Percentiles rank a stretch among this genome's conserved stretches.
phyloP scores from a whole-genome alignment of 192 early-diverging fungal genomes.

The Dissophora globulifera region DNA sequence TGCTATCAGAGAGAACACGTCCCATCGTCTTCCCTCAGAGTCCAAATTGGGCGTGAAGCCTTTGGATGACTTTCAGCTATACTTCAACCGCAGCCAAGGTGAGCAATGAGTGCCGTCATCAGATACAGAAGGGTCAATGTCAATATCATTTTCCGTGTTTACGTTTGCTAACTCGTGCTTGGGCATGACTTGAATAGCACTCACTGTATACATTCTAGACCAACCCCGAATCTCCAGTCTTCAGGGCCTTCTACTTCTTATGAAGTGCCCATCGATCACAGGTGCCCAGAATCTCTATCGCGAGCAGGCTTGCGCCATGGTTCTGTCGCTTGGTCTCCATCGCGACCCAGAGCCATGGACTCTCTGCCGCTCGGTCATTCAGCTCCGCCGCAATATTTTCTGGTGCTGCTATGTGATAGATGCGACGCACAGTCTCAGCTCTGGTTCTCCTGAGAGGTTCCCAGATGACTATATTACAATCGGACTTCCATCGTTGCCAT shows the following conservation, averaged over 20 bases:
- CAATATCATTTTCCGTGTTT: no score
- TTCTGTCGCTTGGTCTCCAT: slow-evolving; percentile 41
- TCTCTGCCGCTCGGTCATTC: slow-evolving; percentile 41
- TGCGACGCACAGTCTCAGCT: slow-evolving; percentile 45
- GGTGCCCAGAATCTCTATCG: slow-evolving; percentile 49
- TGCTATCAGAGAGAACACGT: slow-evolving; percentile 32
- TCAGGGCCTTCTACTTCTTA: slow-evolving; percentile 37
- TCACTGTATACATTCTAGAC: slow-evolving; percentile 40
- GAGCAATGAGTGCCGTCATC: background rate
- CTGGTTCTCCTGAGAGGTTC: slow-evolving; percentile 41
- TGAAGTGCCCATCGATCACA: slow-evolving; percentile 46
- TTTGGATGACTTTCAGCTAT: slow-evolving; percentile 24
- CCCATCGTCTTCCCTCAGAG: slow-evolving; percentile 16
- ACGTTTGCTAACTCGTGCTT: no score
- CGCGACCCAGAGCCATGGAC: slow-evolving; percentile 49
- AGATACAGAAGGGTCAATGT: background rate
- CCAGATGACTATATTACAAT: slow-evolving; percentile 46
- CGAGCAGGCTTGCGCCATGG: slow-evolving; percentile 53
- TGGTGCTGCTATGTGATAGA: slow-evolving; percentile 52
- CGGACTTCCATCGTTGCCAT: slow-evolving; percentile 28
- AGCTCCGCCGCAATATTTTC: slow-evolving; percentile 50
- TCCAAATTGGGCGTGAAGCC: background rate
- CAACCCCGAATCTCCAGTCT: slow-evolving; percentile 43
- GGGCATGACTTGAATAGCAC: slow-evolving; percentile 21
- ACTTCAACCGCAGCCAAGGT: slow-evolving; percentile 40